These are phyloP conservation scores for Yamadazyma buinensis DNA, from an alignment of 1,139 yeast genomes.

Conservation along the genomic window DNA sequence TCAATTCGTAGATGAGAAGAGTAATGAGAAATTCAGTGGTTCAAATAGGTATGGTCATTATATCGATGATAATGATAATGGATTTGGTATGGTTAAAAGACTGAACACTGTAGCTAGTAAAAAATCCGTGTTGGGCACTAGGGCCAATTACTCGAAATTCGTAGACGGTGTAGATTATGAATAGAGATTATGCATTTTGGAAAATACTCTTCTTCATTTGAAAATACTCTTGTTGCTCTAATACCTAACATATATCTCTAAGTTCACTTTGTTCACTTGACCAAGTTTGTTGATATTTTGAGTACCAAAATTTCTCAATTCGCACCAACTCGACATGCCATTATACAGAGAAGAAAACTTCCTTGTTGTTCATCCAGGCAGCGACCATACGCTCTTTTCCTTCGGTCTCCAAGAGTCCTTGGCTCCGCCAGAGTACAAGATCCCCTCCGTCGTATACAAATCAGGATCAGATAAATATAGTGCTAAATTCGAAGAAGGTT, in stretches of 20 bases:
- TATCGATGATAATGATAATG: slow-evolving; percentile 25
- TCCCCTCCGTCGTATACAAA: slow-evolving; percentile 72
- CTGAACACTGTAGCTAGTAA: slow-evolving; percentile 32
- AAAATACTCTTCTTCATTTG: too few relatives aligned
- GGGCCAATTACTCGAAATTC: slow-evolving; percentile 37
- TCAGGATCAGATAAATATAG: slow-evolving; percentile 31
- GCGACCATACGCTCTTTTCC: slow-evolving; percentile 66
- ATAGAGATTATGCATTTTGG: too few relatives aligned
- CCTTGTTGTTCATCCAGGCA: slow-evolving; percentile 78
- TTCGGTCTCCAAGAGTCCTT: slow-evolving; percentile 80
- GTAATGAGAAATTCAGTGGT: too few relatives aligned
- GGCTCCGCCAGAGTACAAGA: slow-evolving; percentile 68
- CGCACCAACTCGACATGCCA: slow-evolving; percentile 38
- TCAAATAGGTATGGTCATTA: background rate
- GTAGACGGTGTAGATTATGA: slow-evolving; percentile 26
- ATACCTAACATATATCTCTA: too few relatives aligned
- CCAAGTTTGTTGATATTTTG: too few relatives aligned
- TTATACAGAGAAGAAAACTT: slow-evolving; percentile 59
- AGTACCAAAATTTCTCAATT: background rate
- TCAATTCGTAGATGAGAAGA: too few relatives aligned
- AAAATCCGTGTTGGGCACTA: slow-evolving; percentile 38
- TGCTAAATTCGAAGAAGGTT: slow-evolving; percentile 27
- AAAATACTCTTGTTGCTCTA: too few relatives aligned
- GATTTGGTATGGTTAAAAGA: slow-evolving; percentile 18
- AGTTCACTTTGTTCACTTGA: too few relatives aligned